Percentiles rank a stretch among this genome's conserved stretches.
Conservation (phyloP, 2,329 filamentous ascomycete species). For the Xylariaceae sp. region DNA sequence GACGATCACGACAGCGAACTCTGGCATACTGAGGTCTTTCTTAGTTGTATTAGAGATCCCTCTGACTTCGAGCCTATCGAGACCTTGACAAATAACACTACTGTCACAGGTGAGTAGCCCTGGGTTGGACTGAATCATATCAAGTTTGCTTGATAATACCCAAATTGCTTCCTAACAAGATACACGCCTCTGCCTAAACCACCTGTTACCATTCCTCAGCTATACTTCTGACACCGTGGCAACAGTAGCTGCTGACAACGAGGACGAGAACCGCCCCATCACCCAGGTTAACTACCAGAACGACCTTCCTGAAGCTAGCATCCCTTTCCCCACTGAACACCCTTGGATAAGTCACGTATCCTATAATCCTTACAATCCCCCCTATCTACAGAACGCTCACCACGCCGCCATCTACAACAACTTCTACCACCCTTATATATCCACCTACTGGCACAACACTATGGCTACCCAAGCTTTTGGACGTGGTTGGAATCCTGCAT, state of each 20-base stretch:
- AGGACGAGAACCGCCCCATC: too few relatives aligned
- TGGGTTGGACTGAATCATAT: not conserved
- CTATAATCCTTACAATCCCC: not conserved
- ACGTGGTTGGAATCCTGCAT: conserved; percentile 32
- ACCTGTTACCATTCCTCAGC: not conserved
- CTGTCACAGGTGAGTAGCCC: conserved; percentile 2
- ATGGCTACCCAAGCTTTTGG: conserved; percentile 22
- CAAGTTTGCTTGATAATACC: not conserved
- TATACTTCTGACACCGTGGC: not conserved
- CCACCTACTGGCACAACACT: not conserved
- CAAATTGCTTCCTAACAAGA: too few relatives aligned
- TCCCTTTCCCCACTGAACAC: too few relatives aligned
- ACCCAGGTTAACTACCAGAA: not conserved
- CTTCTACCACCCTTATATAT: not conserved
- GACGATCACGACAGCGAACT: conserved; percentile 44
- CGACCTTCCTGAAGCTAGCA: not conserved
- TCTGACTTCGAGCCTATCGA: conserved; percentile 6
- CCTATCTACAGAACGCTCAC: not conserved
- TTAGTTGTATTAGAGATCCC: conserved; percentile 31
- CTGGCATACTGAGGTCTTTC: conserved; percentile 52
- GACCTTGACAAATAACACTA: conserved; percentile 1
- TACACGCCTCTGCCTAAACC: too few relatives aligned
- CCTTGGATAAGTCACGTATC: too few relatives aligned
- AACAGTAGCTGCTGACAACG: not conserved
- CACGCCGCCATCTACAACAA: too few relatives aligned